Evolutionary conservation across 352 stramenopile genomes (phyloP).

Genomic region (Saprolegnia diclina): DNA sequence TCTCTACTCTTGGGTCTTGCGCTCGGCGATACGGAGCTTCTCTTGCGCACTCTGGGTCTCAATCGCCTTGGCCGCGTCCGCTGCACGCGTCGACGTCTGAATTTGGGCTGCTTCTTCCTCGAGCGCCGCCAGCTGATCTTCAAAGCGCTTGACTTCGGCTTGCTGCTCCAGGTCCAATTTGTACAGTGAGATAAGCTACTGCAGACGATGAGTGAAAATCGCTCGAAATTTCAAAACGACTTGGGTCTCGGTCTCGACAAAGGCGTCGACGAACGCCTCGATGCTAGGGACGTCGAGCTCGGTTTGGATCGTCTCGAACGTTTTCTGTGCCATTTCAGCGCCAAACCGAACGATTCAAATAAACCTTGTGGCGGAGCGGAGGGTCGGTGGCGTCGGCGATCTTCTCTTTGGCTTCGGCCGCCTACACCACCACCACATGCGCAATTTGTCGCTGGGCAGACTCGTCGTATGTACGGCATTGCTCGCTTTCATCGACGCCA

Average conservation of each 20-base stretch:
- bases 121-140: slow-evolving; percentile 29
- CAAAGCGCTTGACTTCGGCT: slow-evolving; percentile 36
- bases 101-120: slow-evolving; percentile 43
- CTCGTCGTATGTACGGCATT: slow-evolving; percentile 21
- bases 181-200: slow-evolving; percentile 56
- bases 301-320: slow-evolving; percentile 52
- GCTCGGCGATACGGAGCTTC: slow-evolving; percentile 3
- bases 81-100: slow-evolving; percentile 33
- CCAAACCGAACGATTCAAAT: too few species aligned
- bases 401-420: background rate
- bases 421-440: background rate
- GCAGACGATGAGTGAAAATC: background rate
- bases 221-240: background rate
- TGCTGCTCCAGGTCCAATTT: slow-evolving; percentile 42
- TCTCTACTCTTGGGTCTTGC: slow-evolving; percentile 19
- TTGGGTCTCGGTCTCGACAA: slow-evolving; percentile 47
- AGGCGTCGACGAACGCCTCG: slow-evolving; percentile 40
- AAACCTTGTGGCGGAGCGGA: background rate
- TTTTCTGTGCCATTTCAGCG: slow-evolving; percentile 27
- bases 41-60: slow-evolving; percentile 34
- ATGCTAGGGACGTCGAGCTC: slow-evolving; percentile 34
- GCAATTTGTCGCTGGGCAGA: slow-evolving; percentile 13
- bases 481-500: slow-evolving; percentile 26
- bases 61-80: slow-evolving; percentile 33
- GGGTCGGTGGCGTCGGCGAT: background rate